Evolutionary conservation across 1,284 basidiomycete species (phyloP).

Genomic region (Sporisorium exsertum): DNA sequence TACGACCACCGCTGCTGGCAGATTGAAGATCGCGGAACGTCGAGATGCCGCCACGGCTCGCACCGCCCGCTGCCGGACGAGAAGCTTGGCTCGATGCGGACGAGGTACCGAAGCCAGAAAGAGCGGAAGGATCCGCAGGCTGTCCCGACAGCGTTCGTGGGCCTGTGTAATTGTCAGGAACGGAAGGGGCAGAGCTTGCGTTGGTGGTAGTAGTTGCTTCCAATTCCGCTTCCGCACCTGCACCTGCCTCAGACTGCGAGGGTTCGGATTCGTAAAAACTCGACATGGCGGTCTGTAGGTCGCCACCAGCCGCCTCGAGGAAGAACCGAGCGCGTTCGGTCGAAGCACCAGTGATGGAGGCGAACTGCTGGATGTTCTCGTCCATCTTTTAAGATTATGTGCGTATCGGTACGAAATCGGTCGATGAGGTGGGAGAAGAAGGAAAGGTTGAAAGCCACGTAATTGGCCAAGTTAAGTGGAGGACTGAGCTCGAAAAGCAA

Average conservation of each 20-base stretch:
- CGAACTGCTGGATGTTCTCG: constrained; percentile 59
- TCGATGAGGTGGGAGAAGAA: not conserved
- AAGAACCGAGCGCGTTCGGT: constrained; percentile 69
- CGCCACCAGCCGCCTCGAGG: constrained; percentile 68
- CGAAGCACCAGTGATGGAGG: constrained; percentile 67
- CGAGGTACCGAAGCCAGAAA: constrained; percentile 32
- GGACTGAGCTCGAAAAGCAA: constrained; percentile 9
- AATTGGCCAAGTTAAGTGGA: constrained; percentile 14
- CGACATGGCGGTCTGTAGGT: constrained; percentile 69
- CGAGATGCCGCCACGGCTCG: constrained; percentile 63
- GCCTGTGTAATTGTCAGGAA: constrained; percentile 46
- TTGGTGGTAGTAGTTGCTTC: not conserved
- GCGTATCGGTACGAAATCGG: not conserved
- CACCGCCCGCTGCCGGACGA: constrained; percentile 17
- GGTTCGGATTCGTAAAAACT: constrained; percentile 67
- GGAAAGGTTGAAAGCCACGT: constrained; percentile 5
- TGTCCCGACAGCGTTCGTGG: constrained; percentile 69
- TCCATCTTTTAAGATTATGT: constrained; percentile 43
- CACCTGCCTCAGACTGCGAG: constrained; percentile 14
- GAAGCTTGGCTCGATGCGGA: constrained; percentile 15
- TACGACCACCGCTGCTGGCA: constrained; percentile 18
- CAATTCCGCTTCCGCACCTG: constrained; percentile 12
- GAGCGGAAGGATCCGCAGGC: constrained; percentile 55
- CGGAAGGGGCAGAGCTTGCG: constrained; percentile 17
- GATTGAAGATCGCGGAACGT: constrained; percentile 68